Base-by-base conservation (phyloP, 129 eudicot species). In the Glebionis coronaria region DNA sequence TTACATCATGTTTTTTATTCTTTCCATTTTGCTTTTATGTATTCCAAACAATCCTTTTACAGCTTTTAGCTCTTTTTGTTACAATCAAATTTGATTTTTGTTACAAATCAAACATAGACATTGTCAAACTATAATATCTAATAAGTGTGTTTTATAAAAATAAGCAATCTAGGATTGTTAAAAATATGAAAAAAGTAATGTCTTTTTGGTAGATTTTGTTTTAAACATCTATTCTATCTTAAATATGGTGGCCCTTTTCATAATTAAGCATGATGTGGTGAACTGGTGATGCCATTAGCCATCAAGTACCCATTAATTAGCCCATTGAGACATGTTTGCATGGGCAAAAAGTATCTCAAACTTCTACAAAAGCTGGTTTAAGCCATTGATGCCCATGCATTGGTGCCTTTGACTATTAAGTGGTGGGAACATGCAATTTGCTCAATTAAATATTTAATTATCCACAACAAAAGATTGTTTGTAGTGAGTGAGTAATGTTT, bases 1-100 rank as follows among this genome's bases (percentile, higher is more conserved):
- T 76, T 76, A 68, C 80, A 76, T 76, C 59, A 50, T 44, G 50
- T 29, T 61, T 76, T 61, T 9, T 68, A 69, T 69, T 61, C 59
- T 53, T 68, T 52, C 25, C 38, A 35, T 60, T 23, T 42, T 49
- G 45, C 70, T 63, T 68, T 76, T 51, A 3, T 40, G 60, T 76
- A 68, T 68, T 68, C 57, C 61, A 68, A 4, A 58, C 51, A 29
- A 65, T 52, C 64, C 47, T 73, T 72, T 72, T 46, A 40, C 78
- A 65, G 44, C 67, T 56, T 74, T 73, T 56, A 45, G 16, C 28
- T 42, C 55, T 55, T 19, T 63, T 63, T 42, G n/a, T n/a, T 13
- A 10, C n/a, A 12, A 16, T 18, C n/a, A 44, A 49, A 9, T 51
- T 67, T 1, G 54, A 44, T 74, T 56, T 14, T 14, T 3, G 56